Evolutionary conservation across 2,329 filamentous ascomycete species (phyloP), one percentile per base, ranked within the genome.

Genomic region (Fusarium multiceps): DNA sequence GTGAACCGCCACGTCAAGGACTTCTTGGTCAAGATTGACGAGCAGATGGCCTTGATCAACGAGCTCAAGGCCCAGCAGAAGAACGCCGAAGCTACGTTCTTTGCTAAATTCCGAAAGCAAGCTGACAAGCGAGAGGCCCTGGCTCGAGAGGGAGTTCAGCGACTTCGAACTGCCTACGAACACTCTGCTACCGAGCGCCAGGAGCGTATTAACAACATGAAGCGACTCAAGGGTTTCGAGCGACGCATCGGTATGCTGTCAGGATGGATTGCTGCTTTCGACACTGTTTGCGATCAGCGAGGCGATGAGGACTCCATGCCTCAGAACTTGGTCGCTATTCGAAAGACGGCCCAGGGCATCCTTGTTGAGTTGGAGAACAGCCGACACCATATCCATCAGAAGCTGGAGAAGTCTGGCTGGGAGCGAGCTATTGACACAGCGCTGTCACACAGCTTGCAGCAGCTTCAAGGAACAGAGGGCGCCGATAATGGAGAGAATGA

Each of bases 1-100:
- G 96, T 99, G 69, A 98, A 99, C 79, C 92, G 96, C 66, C 96
- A 99, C 81, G 96, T 99, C 76, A 99, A 99, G 84, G 96, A 99
- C 81, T 99, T 97, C 82, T 82, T 99, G 78, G 96, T 98, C 84
- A 98, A 98, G 86, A 99, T 99, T 75, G 95, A 99, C 77, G 96
- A 99, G 82, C 95, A 99, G 79, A 94, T 97, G 87, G 91, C 90
- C n/a, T 82, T 98, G 76, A 99, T 99, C 80, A 97, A 97, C 73
- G 94, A 98, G 78, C 88, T 99, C 58, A 94, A 96, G 82, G 92
- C 92, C 27, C 93, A 98, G 79, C 93, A 97, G 77, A 97, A 94
- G 78, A 93, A 98, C 59, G 91, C 91, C 7, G 96, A 98, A 77
- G 88, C 87, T 40, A 84, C 89, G 6, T 94, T 93, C 51, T 95